Conservation (phyloP, 139 green algal species). For the Zygnema circumcarinatum region DNA sequence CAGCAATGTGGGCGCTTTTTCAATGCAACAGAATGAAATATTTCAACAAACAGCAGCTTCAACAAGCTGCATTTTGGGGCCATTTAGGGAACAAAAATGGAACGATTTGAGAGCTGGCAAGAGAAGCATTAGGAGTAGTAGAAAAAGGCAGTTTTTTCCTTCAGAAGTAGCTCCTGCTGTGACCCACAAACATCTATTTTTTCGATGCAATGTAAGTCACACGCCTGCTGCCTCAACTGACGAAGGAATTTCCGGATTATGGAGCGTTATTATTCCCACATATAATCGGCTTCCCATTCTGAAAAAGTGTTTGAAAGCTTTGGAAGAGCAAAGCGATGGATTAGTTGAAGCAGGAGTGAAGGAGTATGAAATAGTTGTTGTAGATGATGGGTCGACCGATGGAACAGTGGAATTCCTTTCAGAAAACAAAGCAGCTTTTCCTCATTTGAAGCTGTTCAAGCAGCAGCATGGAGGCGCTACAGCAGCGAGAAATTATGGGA, state of each 20-base stretch:
- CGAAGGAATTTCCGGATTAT: conserved; percentile 47
- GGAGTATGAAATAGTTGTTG: conserved; percentile 63
- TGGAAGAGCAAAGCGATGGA: conserved; percentile 50
- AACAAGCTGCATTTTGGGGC: too few relatives aligned
- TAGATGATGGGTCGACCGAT: conserved; percentile 61
- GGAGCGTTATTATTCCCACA: conserved; percentile 65
- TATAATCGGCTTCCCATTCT: conserved; percentile 67
- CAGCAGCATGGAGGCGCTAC: conserved; percentile 56
- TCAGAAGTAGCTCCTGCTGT: too few relatives aligned
- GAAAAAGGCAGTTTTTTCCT: too few relatives aligned
- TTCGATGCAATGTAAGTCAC: too few relatives aligned
- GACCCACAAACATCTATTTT: too few relatives aligned
- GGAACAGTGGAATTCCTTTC: conserved; percentile 48
- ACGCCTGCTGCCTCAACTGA: too few relatives aligned
- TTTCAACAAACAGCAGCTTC: too few relatives aligned
- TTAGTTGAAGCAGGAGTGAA: neutral
- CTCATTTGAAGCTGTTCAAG: conserved; percentile 50
- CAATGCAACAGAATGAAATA: too few relatives aligned
- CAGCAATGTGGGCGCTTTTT: too few relatives aligned
- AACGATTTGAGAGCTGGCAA: too few relatives aligned
- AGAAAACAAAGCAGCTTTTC: conserved; percentile 24
- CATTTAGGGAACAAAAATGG: too few relatives aligned
- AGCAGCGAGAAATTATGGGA: conserved; percentile 49
- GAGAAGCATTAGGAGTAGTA: too few relatives aligned
- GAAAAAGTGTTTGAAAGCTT: conserved; percentile 57